Evolutionary conservation across 495 filamentous ascomycete genomes (phyloP), one percentile per base, ranked within the genome.

Genomic region (Penicillium verhagenii): DNA sequence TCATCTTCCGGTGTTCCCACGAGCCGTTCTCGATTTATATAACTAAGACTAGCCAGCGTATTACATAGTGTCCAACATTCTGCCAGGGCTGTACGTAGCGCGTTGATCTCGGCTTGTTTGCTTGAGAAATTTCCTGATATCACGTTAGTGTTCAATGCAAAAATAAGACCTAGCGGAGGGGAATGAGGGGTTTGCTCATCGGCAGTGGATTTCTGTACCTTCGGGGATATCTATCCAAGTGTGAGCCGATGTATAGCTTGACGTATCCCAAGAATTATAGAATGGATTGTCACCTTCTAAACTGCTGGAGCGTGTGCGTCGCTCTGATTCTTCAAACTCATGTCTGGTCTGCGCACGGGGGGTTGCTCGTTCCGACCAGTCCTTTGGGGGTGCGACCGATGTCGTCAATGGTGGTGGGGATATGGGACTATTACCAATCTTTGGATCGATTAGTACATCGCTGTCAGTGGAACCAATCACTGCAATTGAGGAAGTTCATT

Each of bases 21-120:
- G 9, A 92, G 86, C 20, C 87, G 78, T 62, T 90, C 82, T 18
- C 90, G 87, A 61, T 96, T 90, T 54, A 88, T 88, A 18, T 87
- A 90, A 71, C 91, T 95, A 23, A 96, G 77, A 48, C 80, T 87
- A 20, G 92, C 90, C 37, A 96, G 74, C 0, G 92, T 95, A 68
- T 96, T 96, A 72, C 92, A 96, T 31, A 96, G 71, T 1, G 90
- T 95, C 92, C 92, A 96, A 70, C 92, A 96, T 75, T 96, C 92
- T 56, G 85, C 83, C 10, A 96, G 78, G 0, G 91, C 92, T 20
- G 83, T 80, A 55, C 80, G 85, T n/a, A 96, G 76, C 14, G 86
- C 86, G 31, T 72, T 80, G 47, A 93, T 79, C 67, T 95, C 90
- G 43, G 84, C 77, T 35, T 84, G 82, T 49, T 76, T 72, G 46